Base-by-base conservation (phyloP, 83 land plant species). In the Larix sibirica region DNA sequence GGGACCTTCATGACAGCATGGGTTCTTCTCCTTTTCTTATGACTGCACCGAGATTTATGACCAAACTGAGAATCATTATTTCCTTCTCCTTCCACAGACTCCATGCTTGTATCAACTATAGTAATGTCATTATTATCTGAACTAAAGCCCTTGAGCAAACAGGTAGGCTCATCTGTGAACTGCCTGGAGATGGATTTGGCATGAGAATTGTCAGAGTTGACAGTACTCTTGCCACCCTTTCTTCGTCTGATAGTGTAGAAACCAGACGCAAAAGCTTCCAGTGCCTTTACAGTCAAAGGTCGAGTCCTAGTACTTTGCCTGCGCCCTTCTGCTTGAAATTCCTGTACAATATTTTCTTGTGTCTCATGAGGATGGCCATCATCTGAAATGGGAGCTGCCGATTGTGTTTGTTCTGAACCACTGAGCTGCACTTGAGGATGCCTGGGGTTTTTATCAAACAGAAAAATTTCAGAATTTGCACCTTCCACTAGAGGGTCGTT, bases 281-380 rank as follows among this genome's bases (percentile, higher is more conserved):
- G 73, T 17, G 86, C 91, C 87, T 81, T 82, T 3, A 88, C 81
- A 23, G 93, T 90, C 61, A 79, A 85, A 3, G 95, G 95, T 2
- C 95, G 85, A 74, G 77, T 87, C 68, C 95, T 88, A 13, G 91
- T 92, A 83, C 95, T 86, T 13, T 90, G 95, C 69, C 95, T 88
- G 6, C 90, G 70, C 28, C 73, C 33, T 38, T 68, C 86, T 56
- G 71, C 60, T 74, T 3, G 58, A 74, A 40, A 74, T 7, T 80
- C 64, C 23, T 85, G 83, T 31, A 76, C 79, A 31, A 56, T 16
- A 79, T 44, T 74, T 74, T 74, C 77, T 4, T 42, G 56, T 12
- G 47, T 44, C 16, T 74, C 77, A 3, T 40, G 50, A 20, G 77
- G 28, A 23, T 74, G 77, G 58, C 77, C 21, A n/a, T 74, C 77